Base-by-base conservation (phyloP, 2,329 filamentous ascomycete genomes). In the Colletotrichum somersetense region DNA sequence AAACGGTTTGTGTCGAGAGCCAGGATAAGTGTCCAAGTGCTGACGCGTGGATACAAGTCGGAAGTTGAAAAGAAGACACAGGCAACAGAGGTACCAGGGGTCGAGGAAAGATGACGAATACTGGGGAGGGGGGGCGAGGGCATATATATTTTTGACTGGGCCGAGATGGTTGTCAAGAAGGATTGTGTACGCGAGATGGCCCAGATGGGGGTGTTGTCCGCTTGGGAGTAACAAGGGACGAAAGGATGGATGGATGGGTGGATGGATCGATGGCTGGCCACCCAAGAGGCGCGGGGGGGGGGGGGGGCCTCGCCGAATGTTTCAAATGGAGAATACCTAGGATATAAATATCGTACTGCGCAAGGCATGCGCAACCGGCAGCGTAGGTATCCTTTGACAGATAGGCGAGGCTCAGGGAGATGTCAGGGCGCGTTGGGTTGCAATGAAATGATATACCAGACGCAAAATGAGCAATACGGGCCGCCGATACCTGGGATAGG, bases 121-220 rank as follows among this genome's bases (percentile, higher is more conserved):
- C 44, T 11, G 2, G 23, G 26, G 26, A 26, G 23, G 55, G 67
- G 53, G 56, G 23, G 23, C 55, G 38, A 62, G 56, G 42, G 40
- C n/a, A 71, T 44, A 42, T n/a, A n/a, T 30, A 30, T 30, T 30
- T 57, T 55, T 52, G 63, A 53, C 50, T 26, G 30, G 59, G 48
- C 18, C 61, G 30, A 56, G 50, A 20, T 30, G 10, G 16, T 56
- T 40, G 40, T 56, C 12, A 23, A 33, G 48, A 23, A 52, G 5
- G 46, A 46, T 6, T 53, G 23, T 12, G 61, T 16, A 23, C 23
- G 46, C 46, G n/a, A 38, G 33, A 20, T 50, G 59, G 59, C 10
- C 53, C n/a, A 7, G 53, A 56, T 23, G 44, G 33, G 61, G 46
- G n/a, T 30, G 16, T 20, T 40, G 30, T 50, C n/a, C 14, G 44